A percentile compares a stretch with the other conserved stretches of the same genome.
Conservation (phyloP, 805 yeast species). For the Monosporozyma aerobia region DNA sequence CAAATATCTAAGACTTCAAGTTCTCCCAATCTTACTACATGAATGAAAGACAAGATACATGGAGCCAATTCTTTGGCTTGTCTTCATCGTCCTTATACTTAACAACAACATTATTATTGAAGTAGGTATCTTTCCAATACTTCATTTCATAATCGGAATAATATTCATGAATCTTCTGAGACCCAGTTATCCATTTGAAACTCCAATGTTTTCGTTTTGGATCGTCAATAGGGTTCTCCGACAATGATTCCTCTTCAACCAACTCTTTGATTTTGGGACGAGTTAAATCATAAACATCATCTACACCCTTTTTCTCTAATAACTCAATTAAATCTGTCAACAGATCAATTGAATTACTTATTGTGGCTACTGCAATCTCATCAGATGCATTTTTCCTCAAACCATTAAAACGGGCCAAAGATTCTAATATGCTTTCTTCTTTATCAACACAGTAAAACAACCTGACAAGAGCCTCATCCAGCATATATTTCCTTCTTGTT, state of each 20-base stretch:
- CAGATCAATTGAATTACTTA: constrained; percentile 25
- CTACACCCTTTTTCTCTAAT: constrained; percentile 32
- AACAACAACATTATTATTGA: constrained; percentile 38
- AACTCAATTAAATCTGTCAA: constrained; percentile 39
- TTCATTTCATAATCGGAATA: constrained; percentile 46
- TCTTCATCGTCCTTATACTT: constrained; percentile 22
- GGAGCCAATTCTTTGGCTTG: constrained; percentile 19
- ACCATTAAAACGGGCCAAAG: constrained; percentile 33
- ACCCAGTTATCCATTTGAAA: constrained; percentile 34
- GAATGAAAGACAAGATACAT: constrained; percentile 19
- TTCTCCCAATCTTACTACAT: constrained; percentile 6
- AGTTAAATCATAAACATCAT: constrained; percentile 36
- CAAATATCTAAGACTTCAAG: too few relatives aligned
- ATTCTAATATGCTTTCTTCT: constrained; percentile 41
- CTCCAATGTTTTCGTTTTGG: constrained; percentile 31
- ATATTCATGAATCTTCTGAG: constrained; percentile 36
- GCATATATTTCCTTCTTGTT: constrained; percentile 13
- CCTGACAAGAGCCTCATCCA: constrained; percentile 29
- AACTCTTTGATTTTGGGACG: constrained; percentile 33
- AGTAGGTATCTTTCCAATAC: constrained; percentile 44
- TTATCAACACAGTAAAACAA: constrained; percentile 32
- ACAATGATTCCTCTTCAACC: constrained; percentile 21
- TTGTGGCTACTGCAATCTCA: constrained; percentile 7
- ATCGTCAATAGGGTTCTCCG: constrained; percentile 12
- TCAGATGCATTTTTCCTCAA: constrained; percentile 14